phyloP scores from a whole-genome alignment of 768 basidiomycete genomes.

The Suillus alpinus region DNA sequence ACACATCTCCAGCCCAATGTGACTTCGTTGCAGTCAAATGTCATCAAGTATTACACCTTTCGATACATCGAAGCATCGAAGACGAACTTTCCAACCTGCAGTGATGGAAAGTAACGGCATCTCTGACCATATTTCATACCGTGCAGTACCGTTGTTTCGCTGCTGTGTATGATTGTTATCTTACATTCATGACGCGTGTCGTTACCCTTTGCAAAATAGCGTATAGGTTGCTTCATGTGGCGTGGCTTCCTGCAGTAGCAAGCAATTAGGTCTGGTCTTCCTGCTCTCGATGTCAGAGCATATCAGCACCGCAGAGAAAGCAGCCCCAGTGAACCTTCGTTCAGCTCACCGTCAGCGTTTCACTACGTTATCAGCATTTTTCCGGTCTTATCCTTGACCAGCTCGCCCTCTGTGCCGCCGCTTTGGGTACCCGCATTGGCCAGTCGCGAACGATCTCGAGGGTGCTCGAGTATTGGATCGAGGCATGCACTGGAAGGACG shows the following conservation, averaged over 20 bases:
- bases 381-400: background rate
- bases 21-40: background rate
- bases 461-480: background rate
- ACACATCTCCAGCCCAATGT: background rate
- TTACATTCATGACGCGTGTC: background rate
- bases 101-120: background rate
- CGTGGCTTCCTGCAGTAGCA: background rate
- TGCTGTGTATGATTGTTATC: background rate
- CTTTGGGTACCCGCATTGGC: background rate
- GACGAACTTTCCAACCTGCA: background rate
- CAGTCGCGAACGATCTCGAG: background rate
- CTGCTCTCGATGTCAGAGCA: conserved; percentile 1
- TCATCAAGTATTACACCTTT: background rate
- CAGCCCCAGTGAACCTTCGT: background rate
- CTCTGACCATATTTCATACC: background rate
- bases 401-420: background rate
- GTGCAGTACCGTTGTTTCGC: background rate
- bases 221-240: background rate
- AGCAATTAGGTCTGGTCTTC: background rate
- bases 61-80: background rate
- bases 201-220: background rate
- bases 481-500: background rate
- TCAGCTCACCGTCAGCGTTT: background rate
- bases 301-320: background rate
- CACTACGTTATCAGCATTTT: background rate